Percentiles rank a stretch among this genome's conserved stretches.
Evolutionary conservation across 2,329 filamentous ascomycete genomes (phyloP).

Genomic region (Chrysoporthe cubensis): DNA sequence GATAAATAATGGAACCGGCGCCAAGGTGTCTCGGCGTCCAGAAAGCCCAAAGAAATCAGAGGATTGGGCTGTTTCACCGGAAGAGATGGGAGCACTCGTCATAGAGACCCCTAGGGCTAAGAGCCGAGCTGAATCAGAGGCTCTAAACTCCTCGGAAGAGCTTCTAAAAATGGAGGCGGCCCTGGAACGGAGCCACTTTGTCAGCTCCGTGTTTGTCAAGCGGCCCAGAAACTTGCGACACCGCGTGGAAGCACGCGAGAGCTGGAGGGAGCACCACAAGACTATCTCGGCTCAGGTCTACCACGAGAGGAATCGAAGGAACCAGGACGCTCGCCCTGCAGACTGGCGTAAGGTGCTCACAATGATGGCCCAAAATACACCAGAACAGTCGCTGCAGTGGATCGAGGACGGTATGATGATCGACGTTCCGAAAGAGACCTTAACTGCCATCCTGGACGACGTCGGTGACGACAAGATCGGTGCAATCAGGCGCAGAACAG

Average conservation of each 20-base stretch:
- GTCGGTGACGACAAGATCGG: constrained; percentile 33
- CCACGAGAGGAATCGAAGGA: constrained; percentile 39
- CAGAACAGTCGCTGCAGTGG: constrained; percentile 22
- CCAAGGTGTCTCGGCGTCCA: not conserved
- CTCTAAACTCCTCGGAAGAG: constrained; percentile 6
- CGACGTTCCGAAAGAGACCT: constrained; percentile 31
- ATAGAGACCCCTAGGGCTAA: not conserved
- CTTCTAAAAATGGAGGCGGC: constrained; percentile 5
- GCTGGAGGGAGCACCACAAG: constrained; percentile 30
- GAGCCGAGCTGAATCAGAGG: not conserved
- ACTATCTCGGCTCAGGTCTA: constrained; percentile 43
- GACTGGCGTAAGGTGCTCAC: constrained; percentile 47
- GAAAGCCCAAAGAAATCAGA: not conserved
- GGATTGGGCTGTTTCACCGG: not conserved
- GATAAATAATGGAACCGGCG: not conserved
- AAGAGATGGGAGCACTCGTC: not conserved
- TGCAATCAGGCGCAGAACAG: constrained; percentile 36
- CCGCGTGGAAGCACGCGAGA: constrained; percentile 32
- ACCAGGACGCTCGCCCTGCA: constrained; percentile 18
- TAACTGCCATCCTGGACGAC: constrained; percentile 26
- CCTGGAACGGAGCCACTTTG: constrained; percentile 22
- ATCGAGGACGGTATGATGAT: constrained; percentile 35
- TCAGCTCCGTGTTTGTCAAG: constrained; percentile 37
- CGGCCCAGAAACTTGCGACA: constrained; percentile 32
- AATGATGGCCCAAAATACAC: constrained; percentile 44